Base-by-base conservation (phyloP, 495 filamentous ascomycete genomes). In the Annulohypoxylon moriforme region DNA sequence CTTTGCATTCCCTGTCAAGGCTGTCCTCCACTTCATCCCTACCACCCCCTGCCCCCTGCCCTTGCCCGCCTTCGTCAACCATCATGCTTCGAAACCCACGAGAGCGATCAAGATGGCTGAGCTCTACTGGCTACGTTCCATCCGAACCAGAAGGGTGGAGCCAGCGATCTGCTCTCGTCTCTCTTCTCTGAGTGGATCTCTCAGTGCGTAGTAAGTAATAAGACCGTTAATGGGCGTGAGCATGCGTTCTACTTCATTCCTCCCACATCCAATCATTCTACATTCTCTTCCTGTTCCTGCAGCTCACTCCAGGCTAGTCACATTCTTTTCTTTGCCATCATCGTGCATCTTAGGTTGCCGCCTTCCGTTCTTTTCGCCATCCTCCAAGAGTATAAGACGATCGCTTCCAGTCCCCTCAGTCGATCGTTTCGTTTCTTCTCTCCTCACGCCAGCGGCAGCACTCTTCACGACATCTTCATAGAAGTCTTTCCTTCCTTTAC, bases 111-210 rank as follows among this genome's bases (percentile, higher is more conserved):
- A 14, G 60, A 77, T 73, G 75, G 72, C 69, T 66, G 44, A 69
- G 71, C 64, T 72, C 62, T 67, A 79, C 73, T 81, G 79, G 79
- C 62, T 69, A 69, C 52, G 76, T 73, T 73, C 72, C 70, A 71
- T 67, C 64, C 40, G 55, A 40, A 66, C 64, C 64, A 63, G 31
- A 52, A 58, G 27, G 68, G 68, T 74, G 72, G 72, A 59, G 72
- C 61, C 40, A 38, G 42, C 67, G 72, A 74, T 74, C 72, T 71
- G 27, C 72, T 67, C 33, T 65, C 18, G 34, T 36, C 44, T 71
- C 52, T 68, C 58, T 50, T 42, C 56, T 55, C 31, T 47, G 50
- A 69, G 70, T 76, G 71, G 76, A 71, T 61, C 64, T 47, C 40
- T 24, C 66, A 52, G 49, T 68, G 50, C 20, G 53, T 62, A 65